Conservation (phyloP, 768 basidiomycete genomes). For the Xanthoconium stramineum region DNA sequence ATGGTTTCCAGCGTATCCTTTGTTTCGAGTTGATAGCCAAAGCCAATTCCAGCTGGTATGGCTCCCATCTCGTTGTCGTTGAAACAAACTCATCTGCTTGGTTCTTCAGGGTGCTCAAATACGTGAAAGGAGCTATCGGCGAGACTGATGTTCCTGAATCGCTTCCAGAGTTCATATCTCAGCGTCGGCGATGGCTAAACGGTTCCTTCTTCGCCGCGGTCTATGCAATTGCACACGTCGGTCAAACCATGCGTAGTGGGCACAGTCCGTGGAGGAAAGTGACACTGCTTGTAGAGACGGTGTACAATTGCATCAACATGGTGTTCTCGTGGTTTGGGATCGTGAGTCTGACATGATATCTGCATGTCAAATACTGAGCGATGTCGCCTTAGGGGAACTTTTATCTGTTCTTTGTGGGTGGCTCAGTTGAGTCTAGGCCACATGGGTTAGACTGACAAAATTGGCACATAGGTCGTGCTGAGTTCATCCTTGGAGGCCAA, state of each 20-base stretch:
- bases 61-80: constrained; percentile 5
- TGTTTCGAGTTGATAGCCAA: constrained; percentile 81
- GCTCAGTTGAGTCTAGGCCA: neutral
- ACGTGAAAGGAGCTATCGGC: constrained; percentile 89
- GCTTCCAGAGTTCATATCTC: constrained; percentile 90
- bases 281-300: constrained; percentile 71
- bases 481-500: constrained; percentile 83
- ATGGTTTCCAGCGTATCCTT: constrained; percentile 63
- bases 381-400: constrained; percentile 71
- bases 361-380: neutral
- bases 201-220: constrained; percentile 95
- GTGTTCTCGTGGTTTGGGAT: constrained; percentile 93
- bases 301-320: constrained; percentile 85
- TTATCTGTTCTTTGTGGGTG: constrained; percentile 86
- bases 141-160: constrained; percentile 94
- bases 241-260: constrained; percentile 34
- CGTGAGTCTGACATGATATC: constrained; percentile 42
- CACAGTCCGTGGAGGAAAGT: constrained; percentile 77
- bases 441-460: neutral
- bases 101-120: constrained; percentile 82
- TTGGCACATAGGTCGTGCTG: constrained; percentile 61
- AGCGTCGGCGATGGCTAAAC: constrained; percentile 85
- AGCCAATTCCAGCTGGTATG: constrained; percentile 72
- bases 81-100: constrained; percentile 4
- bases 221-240: constrained; percentile 82